These are phyloP conservation scores for Daldinia childiae DNA, from an alignment of 495 filamentous ascomycete genomes.

Conservation along the genomic window DNA sequence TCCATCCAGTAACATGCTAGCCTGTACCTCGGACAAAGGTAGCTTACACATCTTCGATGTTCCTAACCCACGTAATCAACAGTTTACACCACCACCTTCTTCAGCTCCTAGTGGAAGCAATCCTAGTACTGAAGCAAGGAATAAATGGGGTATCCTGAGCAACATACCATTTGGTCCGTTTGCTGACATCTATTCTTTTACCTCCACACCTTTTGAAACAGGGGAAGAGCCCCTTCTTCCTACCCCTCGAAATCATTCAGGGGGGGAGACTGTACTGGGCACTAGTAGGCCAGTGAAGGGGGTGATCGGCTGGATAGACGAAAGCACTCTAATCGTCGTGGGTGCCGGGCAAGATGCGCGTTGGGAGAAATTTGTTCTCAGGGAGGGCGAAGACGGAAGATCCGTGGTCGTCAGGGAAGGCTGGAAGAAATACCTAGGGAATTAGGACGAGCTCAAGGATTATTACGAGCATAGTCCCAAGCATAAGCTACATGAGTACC, in stretches of 20 bases:
- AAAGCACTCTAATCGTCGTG: slow-evolving; percentile 74
- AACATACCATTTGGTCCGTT: slow-evolving; percentile 85
- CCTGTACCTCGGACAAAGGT: slow-evolving; percentile 96
- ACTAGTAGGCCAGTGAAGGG: slow-evolving; percentile 74
- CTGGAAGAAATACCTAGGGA: slow-evolving; percentile 82
- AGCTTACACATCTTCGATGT: slow-evolving; percentile 93
- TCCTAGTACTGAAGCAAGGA: slow-evolving; percentile 60
- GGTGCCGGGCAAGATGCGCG: slow-evolving; percentile 82
- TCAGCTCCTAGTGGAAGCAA: slow-evolving; percentile 15
- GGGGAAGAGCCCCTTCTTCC: slow-evolving; percentile 70
- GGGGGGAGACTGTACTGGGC: slow-evolving; percentile 51
- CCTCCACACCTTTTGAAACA: slow-evolving; percentile 77
- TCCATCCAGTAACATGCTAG: slow-evolving; percentile 78
- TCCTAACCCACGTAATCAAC: slow-evolving; percentile 49
- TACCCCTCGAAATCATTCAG: slow-evolving; percentile 32
- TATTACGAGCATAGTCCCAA: slow-evolving; percentile 38
- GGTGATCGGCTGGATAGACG: slow-evolving; percentile 77
- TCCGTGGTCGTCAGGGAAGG: slow-evolving; percentile 71
- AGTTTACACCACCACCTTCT: slow-evolving; percentile 10
- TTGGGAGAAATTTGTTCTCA: slow-evolving; percentile 84
- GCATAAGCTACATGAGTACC: not conserved
- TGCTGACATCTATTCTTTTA: slow-evolving; percentile 84
- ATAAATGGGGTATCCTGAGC: slow-evolving; percentile 83
- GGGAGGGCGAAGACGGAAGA: slow-evolving; percentile 69
- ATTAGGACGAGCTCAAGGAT: slow-evolving; percentile 44